Conservation (phyloP, 441 rosid genomes). For the Gossypium trilobum region DNA sequence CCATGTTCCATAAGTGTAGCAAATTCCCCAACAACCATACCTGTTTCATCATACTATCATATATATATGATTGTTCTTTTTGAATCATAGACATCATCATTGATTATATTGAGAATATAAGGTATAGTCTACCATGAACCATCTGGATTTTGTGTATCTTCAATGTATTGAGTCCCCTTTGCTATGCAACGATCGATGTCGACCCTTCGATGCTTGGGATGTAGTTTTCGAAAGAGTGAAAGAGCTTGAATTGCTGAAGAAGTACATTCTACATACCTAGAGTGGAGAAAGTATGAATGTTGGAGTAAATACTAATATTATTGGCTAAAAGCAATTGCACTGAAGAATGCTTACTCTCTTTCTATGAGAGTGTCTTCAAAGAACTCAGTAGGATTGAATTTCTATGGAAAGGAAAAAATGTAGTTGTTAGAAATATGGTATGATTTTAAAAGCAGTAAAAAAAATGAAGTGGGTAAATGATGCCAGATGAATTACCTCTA, state of each 20-base stretch:
- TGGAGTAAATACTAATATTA: background rate
- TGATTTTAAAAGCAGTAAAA: background rate
- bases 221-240: constrained; percentile 27
- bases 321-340: background rate
- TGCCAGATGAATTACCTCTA: constrained; percentile 33
- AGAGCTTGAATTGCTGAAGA: constrained; percentile 31
- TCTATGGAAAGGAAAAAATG: constrained; percentile 12
- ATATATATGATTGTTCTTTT: background rate
- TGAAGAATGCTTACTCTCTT: constrained; percentile 25
- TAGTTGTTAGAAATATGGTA: background rate
- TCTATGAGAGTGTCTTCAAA: constrained; percentile 32
- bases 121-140: constrained; percentile 29
- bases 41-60: constrained; percentile 11
- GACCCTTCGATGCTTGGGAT: constrained; percentile 25
- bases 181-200: constrained; percentile 23
- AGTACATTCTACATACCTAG: constrained; percentile 38
- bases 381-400: constrained; percentile 35
- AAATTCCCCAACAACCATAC: constrained; percentile 41
- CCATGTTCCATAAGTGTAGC: constrained; percentile 40
- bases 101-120: no score
- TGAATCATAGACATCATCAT: background rate
- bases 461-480: background rate
- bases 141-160: constrained; percentile 29
- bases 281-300: background rate
- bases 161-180: constrained; percentile 18